Evolutionary conservation across 192 early-diverging fungal species (phyloP).

Genomic region (Haplosporangium gracile): DNA sequence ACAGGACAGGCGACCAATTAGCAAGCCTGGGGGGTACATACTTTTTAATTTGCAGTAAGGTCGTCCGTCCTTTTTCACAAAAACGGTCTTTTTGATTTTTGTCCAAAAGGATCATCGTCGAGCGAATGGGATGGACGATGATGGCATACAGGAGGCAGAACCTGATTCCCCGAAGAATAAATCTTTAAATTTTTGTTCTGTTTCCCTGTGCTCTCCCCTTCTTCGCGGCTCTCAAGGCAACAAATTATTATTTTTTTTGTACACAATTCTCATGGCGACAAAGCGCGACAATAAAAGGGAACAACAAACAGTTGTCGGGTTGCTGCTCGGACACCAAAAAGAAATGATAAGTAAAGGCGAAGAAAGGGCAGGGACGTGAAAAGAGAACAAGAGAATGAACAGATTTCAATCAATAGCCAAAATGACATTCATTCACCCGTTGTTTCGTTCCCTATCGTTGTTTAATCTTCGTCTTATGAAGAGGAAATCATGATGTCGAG

Average conservation of each 20-base stretch:
- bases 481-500: not conserved
- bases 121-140: not conserved
- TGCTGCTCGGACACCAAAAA: not conserved
- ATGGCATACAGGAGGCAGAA: constrained; percentile 12
- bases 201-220: not conserved
- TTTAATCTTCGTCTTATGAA: not conserved
- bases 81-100: not conserved
- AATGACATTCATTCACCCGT: not conserved
- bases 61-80: no score
- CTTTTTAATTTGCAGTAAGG: not conserved
- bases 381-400: not conserved
- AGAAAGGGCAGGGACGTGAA: not conserved
- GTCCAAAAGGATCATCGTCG: not conserved
- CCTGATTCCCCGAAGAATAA: constrained; percentile 14
- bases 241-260: no score
- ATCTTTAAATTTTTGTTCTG: not conserved
- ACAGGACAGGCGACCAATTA: not conserved
- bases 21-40: no score
- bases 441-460: not conserved
- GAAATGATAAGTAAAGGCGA: not conserved
- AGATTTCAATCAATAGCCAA: not conserved
- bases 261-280: not conserved
- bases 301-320: no score
- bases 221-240: not conserved
- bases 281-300: not conserved